These are phyloP conservation scores for Lentinula aciculospora DNA, from an alignment of 768 basidiomycete genomes.

Conservation along the genomic window DNA sequence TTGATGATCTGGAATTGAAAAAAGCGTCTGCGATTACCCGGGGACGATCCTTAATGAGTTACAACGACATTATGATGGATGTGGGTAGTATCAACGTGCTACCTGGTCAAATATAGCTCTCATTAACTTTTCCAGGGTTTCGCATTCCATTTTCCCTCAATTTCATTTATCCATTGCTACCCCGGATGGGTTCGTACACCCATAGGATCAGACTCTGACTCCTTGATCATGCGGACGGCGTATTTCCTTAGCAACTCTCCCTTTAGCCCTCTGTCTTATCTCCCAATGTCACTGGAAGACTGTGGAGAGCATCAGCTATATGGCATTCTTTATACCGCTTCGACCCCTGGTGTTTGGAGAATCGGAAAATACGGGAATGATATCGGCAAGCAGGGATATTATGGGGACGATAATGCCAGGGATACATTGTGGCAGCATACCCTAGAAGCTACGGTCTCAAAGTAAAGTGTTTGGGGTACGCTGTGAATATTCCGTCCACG, in stretches of 20 bases:
- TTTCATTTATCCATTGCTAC: neutral
- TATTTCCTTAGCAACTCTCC: neutral
- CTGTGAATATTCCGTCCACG: too few species aligned
- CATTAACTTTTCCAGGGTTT: neutral
- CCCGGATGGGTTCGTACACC: neutral
- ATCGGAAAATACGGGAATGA: slow-evolving; percentile 26
- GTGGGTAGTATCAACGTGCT: slow-evolving; percentile 11
- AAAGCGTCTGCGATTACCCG: slow-evolving; percentile 20
- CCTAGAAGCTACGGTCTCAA: slow-evolving; percentile 9
- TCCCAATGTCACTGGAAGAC: neutral
- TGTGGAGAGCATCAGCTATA: slow-evolving; percentile 1
- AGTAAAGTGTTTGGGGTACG: neutral
- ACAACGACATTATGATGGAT: slow-evolving; percentile 31
- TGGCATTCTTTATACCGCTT: neutral
- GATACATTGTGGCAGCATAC: slow-evolving; percentile 32
- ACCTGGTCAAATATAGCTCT: neutral
- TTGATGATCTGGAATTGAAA: slow-evolving; percentile 25
- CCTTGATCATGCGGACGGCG: neutral
- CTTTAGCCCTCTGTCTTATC: neutral
- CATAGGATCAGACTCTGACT: neutral
- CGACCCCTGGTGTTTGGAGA: slow-evolving; percentile 11
- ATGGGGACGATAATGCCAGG: slow-evolving; percentile 30
- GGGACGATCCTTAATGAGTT: slow-evolving; percentile 16
- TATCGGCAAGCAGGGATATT: slow-evolving; percentile 25
- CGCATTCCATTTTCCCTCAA: neutral